These are phyloP conservation scores for Aspergillus ruber DNA, from an alignment of 2,329 filamentous ascomycete species.

Conservation along the genomic window DNA sequence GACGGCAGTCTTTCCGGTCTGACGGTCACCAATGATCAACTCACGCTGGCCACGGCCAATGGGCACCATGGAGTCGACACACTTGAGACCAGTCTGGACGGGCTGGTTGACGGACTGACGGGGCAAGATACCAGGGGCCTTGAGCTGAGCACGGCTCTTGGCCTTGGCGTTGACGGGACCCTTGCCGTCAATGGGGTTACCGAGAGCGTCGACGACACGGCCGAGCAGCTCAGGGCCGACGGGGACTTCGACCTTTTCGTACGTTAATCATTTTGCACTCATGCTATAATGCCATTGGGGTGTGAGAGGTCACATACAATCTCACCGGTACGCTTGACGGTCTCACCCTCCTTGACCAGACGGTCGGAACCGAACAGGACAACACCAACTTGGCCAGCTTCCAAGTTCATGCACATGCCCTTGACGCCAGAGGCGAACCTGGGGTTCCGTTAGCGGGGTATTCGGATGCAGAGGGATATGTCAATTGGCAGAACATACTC, in stretches of 20 bases:
- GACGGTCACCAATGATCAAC: conserved; percentile 99
- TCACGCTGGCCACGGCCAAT: conserved; percentile 99
- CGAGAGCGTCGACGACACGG: conserved; percentile 96
- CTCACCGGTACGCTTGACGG: conserved; percentile 98
- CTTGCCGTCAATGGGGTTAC: conserved; percentile 99
- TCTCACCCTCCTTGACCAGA: conserved; percentile 99
- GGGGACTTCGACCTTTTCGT: conserved; percentile 78
- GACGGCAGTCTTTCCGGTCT: conserved; percentile 99
- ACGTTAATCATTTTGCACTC: background rate
- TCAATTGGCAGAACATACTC: conserved; percentile 62
- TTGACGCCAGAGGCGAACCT: conserved; percentile 99
- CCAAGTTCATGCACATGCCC: conserved; percentile 99
- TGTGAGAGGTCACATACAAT: conserved; percentile 66
- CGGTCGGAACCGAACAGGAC: conserved; percentile 99
- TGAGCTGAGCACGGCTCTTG: conserved; percentile 94
- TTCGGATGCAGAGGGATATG: conserved; percentile 13
- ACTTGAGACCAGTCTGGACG: conserved; percentile 99
- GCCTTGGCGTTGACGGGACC: conserved; percentile 87
- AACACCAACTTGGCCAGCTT: conserved; percentile 99
- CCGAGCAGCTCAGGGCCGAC: conserved; percentile 90
- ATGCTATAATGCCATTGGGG: background rate
- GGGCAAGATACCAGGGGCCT: conserved; percentile 97
- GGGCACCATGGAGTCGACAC: conserved; percentile 98
- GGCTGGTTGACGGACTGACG: conserved; percentile 96
- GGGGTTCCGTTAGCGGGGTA: conserved; percentile 20